Percentiles rank a stretch among this genome's conserved stretches.
phyloP scores from a whole-genome alignment of 352 stramenopile species.

The Globisporangium spiculum region DNA sequence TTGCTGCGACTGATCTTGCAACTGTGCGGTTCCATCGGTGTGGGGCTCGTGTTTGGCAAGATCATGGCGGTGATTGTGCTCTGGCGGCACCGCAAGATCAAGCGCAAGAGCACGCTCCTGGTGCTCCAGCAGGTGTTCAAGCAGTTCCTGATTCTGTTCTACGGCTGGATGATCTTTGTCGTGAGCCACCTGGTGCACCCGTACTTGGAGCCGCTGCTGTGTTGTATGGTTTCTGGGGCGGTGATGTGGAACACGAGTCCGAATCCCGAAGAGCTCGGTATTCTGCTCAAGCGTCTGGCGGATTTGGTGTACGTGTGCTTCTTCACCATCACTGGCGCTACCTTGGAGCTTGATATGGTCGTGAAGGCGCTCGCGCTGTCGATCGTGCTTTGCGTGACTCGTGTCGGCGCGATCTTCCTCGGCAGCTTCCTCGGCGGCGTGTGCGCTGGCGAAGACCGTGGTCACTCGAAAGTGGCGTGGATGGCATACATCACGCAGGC shows the following conservation, averaged over 20 bases:
- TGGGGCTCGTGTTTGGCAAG: constrained; percentile 49
- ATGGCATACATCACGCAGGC: constrained; percentile 79
- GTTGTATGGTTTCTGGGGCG: constrained; percentile 63
- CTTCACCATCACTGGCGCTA: constrained; percentile 69
- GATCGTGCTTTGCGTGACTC: constrained; percentile 48
- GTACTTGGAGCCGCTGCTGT: constrained; percentile 64
- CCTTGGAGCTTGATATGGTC: constrained; percentile 64
- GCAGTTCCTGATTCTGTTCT: constrained; percentile 57
- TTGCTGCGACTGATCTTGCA: constrained; percentile 32
- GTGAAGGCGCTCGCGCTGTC: constrained; percentile 54
- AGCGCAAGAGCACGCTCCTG: constrained; percentile 46
- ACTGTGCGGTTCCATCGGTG: constrained; percentile 46
- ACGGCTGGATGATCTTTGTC: constrained; percentile 58
- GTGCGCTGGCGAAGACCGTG: constrained; percentile 38
- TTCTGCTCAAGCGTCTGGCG: constrained; percentile 50
- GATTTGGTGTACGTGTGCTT: constrained; percentile 74
- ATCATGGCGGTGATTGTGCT: constrained; percentile 54
- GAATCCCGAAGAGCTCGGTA: constrained; percentile 50
- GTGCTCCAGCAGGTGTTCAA: constrained; percentile 44
- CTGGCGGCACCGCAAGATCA: constrained; percentile 46
- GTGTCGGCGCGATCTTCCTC: constrained; percentile 55
- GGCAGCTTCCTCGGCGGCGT: constrained; percentile 52
- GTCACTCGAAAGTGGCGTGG: constrained; percentile 53
- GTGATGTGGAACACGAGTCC: constrained; percentile 64
- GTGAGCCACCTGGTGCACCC: constrained; percentile 56